Percentiles rank a stretch among this genome's conserved stretches.
These are phyloP conservation scores for Brassica juncea DNA, from an alignment of 345 rosid species.

Conservation along the genomic window DNA sequence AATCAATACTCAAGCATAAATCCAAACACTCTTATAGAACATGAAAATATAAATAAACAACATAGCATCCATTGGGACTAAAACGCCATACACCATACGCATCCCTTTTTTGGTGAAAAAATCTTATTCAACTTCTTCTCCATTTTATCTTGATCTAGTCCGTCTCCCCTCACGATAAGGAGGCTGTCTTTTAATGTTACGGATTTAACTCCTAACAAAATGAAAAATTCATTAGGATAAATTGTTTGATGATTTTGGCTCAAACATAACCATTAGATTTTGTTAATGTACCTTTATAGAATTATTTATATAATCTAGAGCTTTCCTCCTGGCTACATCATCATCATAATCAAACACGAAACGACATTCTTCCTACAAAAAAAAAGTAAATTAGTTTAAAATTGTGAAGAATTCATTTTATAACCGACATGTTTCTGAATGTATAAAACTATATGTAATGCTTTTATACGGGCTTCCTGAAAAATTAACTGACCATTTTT, in stretches of 20 bases:
- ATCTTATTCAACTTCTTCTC: neutral
- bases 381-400: neutral
- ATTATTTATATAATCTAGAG: neutral
- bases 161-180: neutral
- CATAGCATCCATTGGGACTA: neutral
- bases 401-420: neutral
- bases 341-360: neutral
- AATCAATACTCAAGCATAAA: no score
- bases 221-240: neutral
- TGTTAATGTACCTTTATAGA: neutral
- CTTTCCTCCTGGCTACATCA: neutral
- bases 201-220: neutral
- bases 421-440: neutral
- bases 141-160: neutral
- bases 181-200: neutral
- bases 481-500: neutral
- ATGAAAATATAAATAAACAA: neutral
- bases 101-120: neutral
- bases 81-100: neutral
- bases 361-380: neutral
- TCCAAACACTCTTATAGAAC: no score
- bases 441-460: neutral
- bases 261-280: neutral
- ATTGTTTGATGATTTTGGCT: neutral
- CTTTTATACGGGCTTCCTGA: neutral